Evolutionary conservation across 1,139 yeast genomes (phyloP), one percentile per base, ranked within the genome.

Genomic region (Magnusiomyces tetraspermus): DNA sequence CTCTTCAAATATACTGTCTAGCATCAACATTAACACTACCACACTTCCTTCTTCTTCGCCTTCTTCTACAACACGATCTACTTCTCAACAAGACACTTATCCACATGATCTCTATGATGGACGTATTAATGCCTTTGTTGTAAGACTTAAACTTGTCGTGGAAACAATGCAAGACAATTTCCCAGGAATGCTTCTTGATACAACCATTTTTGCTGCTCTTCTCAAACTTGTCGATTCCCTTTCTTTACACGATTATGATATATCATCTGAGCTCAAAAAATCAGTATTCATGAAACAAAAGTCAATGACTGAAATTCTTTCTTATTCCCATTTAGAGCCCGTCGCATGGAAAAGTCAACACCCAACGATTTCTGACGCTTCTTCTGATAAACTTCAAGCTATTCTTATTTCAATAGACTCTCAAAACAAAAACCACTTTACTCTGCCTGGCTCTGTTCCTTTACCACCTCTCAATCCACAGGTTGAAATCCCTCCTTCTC

Each of bases 101-200:
- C n/a, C n/a, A n/a, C n/a, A n/a, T n/a, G n/a, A n/a, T n/a, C n/a
- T n/a, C n/a, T n/a, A n/a, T n/a, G n/a, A n/a, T n/a, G n/a, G n/a
- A n/a, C n/a, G n/a, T n/a, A n/a, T n/a, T n/a, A n/a, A n/a, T n/a
- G n/a, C n/a, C n/a, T 55, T 64, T n/a, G 65, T 64, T 11, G 44
- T 53, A 10, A 59, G 69, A 15, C 58, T 63, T n/a, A 57, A 58
- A 53, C 55, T 65, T 44, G 74, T 78, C 2, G 71, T 78, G 1
- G 73, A 74, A 43, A 72, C 76, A 0, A 68, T 78, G 6, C 66
- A 72, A 44, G 75, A 73, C 43, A 68, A 72, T 33, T 77, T 77
- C 56, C 75, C 79, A 1, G 83, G 85, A 6, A 76, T 80, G 73
- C 60, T 81, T 11, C 63, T 81, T 23, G 82, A 79, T 54, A 73